Conservation (phyloP, 1,139 yeast genomes). For the Pichia sp. region DNA sequence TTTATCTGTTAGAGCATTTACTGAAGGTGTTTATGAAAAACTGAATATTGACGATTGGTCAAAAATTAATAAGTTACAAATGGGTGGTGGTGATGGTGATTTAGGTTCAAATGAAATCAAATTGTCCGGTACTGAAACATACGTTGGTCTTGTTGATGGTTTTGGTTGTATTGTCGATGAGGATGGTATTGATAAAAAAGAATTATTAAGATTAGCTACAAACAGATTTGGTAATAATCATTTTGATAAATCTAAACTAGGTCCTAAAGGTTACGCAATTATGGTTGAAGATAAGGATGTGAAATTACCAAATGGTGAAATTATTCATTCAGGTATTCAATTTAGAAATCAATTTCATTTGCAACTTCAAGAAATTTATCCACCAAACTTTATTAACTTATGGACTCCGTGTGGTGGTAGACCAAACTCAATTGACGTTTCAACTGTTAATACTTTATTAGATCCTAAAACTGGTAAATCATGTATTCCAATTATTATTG, state of each 20-base stretch:
- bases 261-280: conserved; percentile 72
- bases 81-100: conserved; percentile 99
- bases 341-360: conserved; percentile 91
- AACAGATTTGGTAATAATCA: conserved; percentile 69
- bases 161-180: conserved; percentile 94
- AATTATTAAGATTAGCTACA: conserved; percentile 72
- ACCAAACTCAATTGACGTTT: conserved; percentile 91
- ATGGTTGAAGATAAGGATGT: conserved; percentile 82
- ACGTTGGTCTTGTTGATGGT: conserved; percentile 90
- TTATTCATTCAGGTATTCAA: conserved; percentile 78
- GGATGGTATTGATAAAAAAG: conserved; percentile 74
- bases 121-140: conserved; percentile 69
- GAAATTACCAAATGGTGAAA: conserved; percentile 64
- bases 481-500: conserved; percentile 82
- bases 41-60: conserved; percentile 51
- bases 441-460: conserved; percentile 68
- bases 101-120: conserved; percentile 92
- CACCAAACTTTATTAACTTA: conserved; percentile 56
- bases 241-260: conserved; percentile 61
- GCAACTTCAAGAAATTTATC: conserved; percentile 58
- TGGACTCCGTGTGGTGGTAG: conserved; percentile 99
- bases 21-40: conserved; percentile 81
- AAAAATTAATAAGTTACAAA: conserved; percentile 72
- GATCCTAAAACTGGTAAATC: conserved; percentile 72
- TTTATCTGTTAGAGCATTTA: conserved; percentile 86